Percentiles rank a stretch among this genome's conserved stretches.
phyloP scores from a whole-genome alignment of 208 protist genomes.

The Herpetomonas tarakana region DNA sequence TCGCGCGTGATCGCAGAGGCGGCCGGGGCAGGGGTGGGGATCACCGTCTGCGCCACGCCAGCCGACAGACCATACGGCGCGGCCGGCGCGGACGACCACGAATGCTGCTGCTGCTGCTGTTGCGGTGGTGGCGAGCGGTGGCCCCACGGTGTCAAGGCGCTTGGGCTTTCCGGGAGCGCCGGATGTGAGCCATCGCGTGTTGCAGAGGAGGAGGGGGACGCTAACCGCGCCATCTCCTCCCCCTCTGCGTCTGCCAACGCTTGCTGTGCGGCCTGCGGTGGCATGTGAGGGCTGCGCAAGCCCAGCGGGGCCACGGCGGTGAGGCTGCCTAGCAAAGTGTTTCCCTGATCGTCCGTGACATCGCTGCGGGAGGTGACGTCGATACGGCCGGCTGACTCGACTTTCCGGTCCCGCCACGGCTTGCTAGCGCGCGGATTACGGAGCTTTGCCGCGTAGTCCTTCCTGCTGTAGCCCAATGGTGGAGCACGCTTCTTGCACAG shows the following conservation, averaged over 20 bases:
- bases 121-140: too few species aligned
- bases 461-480: constrained; percentile 65
- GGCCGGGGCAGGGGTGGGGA: not conserved
- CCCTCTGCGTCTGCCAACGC: too few species aligned
- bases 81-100: too few species aligned
- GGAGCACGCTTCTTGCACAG: constrained; percentile 36
- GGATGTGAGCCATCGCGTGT: too few species aligned
- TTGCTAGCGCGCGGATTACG: constrained; percentile 71
- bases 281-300: constrained; percentile 40
- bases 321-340: constrained; percentile 41
- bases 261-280: constrained; percentile 8
- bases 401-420: constrained; percentile 68
- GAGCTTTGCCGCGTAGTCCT: constrained; percentile 73
- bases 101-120: too few species aligned
- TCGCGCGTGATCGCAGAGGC: constrained; percentile 1
- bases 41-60: not conserved
- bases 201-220: too few species aligned
- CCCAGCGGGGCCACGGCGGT: constrained; percentile 45
- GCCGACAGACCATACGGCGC: too few species aligned
- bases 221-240: too few species aligned
- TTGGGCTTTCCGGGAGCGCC: too few species aligned
- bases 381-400: constrained; percentile 43
- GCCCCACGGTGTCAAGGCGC: too few species aligned
- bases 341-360: constrained; percentile 28
- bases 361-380: constrained; percentile 56